Percentiles rank a stretch among this genome's conserved stretches.
Evolutionary conservation across 2,329 filamentous ascomycete genomes (phyloP).

Genomic region (Claviceps sp.): DNA sequence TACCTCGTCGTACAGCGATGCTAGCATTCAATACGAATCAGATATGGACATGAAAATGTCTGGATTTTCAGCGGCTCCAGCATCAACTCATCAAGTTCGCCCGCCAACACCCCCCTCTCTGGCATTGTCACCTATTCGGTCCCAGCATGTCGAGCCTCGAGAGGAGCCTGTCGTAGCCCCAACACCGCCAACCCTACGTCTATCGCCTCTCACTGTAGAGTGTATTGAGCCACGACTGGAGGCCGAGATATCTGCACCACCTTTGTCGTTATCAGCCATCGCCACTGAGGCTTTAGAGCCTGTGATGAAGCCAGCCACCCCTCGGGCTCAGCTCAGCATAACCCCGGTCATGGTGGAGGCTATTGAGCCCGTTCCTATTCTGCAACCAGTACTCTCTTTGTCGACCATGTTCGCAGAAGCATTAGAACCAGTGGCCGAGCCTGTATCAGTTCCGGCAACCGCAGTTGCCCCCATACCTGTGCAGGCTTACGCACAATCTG

Average conservation of each 20-base stretch:
- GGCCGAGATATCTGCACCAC: constrained; percentile 9
- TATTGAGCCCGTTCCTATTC: constrained; percentile 11
- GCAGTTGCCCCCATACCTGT: constrained; percentile 1
- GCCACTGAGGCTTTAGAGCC: constrained; percentile 22
- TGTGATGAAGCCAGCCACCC: constrained; percentile 10
- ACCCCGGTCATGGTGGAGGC: constrained; percentile 19
- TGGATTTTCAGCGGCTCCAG: constrained; percentile 41
- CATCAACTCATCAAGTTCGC: constrained; percentile 21
- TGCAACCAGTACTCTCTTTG: constrained; percentile 9
- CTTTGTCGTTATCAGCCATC: constrained; percentile 20
- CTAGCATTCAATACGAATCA: constrained; percentile 35
- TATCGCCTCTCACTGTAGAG: constrained; percentile 15
- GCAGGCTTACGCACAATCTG: neutral
- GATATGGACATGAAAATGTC: constrained; percentile 39
- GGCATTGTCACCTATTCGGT: constrained; percentile 30
- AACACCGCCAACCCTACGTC: constrained; percentile 18
- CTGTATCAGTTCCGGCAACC: constrained; percentile 6
- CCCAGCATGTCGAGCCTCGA: constrained; percentile 29
- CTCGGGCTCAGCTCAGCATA: constrained; percentile 14
- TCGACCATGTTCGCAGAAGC: constrained; percentile 14
- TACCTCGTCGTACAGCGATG: constrained; percentile 37
- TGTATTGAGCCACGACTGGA: constrained; percentile 18
- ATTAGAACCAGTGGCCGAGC: constrained; percentile 15
- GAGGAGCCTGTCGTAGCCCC: constrained; percentile 21
- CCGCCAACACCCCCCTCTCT: constrained; percentile 22